Percentiles rank a stretch among this genome's conserved stretches.
These are phyloP conservation scores for Aphelidium insulamus DNA, from an alignment of 371 early-diverging fungal species.

Conservation along the genomic window DNA sequence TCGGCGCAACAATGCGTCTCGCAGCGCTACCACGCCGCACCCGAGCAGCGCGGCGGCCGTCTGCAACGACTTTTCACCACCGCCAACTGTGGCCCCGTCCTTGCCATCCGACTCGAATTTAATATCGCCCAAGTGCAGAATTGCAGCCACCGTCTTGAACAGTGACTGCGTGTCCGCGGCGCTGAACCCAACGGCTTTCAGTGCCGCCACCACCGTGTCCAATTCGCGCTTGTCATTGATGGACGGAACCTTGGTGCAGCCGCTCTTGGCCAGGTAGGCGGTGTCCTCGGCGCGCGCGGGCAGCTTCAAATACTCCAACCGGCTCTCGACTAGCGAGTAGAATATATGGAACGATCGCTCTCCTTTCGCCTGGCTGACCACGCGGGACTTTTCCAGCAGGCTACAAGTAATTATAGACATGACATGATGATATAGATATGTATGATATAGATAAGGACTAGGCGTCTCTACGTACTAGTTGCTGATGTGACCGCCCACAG, in stretches of 20 bases:
- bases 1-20: too few species aligned
- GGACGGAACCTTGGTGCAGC: constrained; percentile 1
- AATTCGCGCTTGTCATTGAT: constrained; percentile 6
- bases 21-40: too few species aligned
- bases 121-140: constrained; percentile 9
- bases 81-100: not conserved
- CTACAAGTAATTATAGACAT: too few species aligned
- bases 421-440: too few species aligned
- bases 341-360: constrained; percentile 28
- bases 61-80: not conserved
- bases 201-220: not conserved
- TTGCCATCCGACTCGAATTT: constrained; percentile 1
- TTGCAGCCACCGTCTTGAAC: constrained; percentile 6
- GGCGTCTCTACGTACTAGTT: too few species aligned
- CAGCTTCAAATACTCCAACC: constrained; percentile 1
- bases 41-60: not conserved
- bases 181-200: constrained; percentile 5
- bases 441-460: not conserved
- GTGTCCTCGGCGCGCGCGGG: constrained; percentile 1
- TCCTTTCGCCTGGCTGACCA: constrained; percentile 9
- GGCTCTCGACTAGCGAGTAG: constrained; percentile 6
- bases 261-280: constrained; percentile 1
- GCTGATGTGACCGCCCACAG: constrained; percentile 17
- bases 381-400: constrained; percentile 22
- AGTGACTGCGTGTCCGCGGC: not conserved